A percentile compares a stretch with the other conserved stretches of the same genome.
phyloP scores from a whole-genome alignment of 2,329 filamentous ascomycete genomes.

The Pseudogymnoascus sp. region DNA sequence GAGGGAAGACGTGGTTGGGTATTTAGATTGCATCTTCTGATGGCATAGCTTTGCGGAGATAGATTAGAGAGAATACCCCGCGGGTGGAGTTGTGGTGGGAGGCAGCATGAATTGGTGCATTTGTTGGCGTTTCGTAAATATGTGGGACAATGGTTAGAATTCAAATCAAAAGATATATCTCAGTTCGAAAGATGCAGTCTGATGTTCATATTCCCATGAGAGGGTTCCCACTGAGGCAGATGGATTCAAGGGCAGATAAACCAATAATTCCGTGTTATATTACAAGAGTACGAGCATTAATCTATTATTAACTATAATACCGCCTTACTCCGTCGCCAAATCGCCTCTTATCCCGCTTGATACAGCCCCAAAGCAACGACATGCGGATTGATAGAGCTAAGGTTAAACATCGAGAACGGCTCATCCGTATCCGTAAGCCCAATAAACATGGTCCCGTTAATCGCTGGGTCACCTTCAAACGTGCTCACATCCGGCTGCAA shows the following conservation, averaged over 20 bases:
- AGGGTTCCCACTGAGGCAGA: neutral
- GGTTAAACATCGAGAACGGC: conserved; percentile 68
- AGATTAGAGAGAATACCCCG: conserved; percentile 1
- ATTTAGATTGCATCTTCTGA: conserved; percentile 42
- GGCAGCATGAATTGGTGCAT: conserved; percentile 1
- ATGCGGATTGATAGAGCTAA: conserved; percentile 67
- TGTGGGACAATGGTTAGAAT: neutral
- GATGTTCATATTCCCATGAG: neutral
- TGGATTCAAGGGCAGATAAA: neutral
- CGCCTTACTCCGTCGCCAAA: neutral
- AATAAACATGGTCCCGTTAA: conserved; percentile 76
- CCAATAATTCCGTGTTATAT: neutral
- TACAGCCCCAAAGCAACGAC: conserved; percentile 67
- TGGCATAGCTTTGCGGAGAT: neutral
- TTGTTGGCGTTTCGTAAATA: neutral
- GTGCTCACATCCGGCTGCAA: conserved; percentile 66
- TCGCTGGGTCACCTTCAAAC: conserved; percentile 53
- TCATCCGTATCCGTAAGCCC: conserved; percentile 64
- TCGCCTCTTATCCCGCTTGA: conserved; percentile 58
- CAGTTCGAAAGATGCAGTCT: neutral
- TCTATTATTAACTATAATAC: conserved; percentile 1
- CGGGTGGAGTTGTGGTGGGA: conserved; percentile 1
- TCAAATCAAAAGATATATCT: neutral
- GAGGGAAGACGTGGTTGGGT: conserved; percentile 55
- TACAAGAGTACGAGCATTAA: conserved; percentile 1